Base-by-base conservation (phyloP, 805 yeast species). In the Metschnikowia vanudenii region DNA sequence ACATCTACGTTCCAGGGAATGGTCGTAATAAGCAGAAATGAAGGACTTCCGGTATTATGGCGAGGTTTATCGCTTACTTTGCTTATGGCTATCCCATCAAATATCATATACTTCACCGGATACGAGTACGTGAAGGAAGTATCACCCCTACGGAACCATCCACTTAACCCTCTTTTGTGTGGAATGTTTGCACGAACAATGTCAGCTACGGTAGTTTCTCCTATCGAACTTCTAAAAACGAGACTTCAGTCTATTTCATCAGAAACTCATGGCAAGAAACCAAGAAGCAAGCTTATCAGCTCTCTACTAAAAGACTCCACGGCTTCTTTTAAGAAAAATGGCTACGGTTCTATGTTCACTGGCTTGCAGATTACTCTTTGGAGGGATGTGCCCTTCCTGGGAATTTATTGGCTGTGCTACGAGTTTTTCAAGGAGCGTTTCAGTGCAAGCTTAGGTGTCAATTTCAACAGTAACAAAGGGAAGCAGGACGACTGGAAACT, bases 371-470 rank as follows among this genome's bases (percentile, higher is more conserved):
- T 94, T 33, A 94, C 99, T 0, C 73, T 94, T 13, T 92, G 96
- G 96, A 76, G 99, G 65, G 99, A 94, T 63, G 98, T 92, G 0
- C 99, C 99, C 1, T 94, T 94, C 63, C 85, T 95, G 51, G 97
- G 96, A 0, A 82, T 92, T 1, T 94, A 94, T 65, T 94, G 99
- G 99, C 80, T 88, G 10, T 77, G 85, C 4, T 89, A 91, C 57
- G 98, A 91, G 50, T 43, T 36, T 35, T 73, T 56, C 59, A 72
- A 72, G 51, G 49, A 43, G 14, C 54, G 51, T n/a, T 53, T 63
- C 37, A 67, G 62, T 13, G 32, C 33, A 1, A 42, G 45, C 3
- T 44, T 63, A 24, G 58, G 55, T 4, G 65, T 61, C 5, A 64
- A 63, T 47, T 64, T 61, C 51, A 38, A 51, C 28, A 34, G 31